These are phyloP conservation scores for Proliferodiscus dingleyae DNA, from an alignment of 2,329 filamentous ascomycete genomes.

Conservation along the genomic window DNA sequence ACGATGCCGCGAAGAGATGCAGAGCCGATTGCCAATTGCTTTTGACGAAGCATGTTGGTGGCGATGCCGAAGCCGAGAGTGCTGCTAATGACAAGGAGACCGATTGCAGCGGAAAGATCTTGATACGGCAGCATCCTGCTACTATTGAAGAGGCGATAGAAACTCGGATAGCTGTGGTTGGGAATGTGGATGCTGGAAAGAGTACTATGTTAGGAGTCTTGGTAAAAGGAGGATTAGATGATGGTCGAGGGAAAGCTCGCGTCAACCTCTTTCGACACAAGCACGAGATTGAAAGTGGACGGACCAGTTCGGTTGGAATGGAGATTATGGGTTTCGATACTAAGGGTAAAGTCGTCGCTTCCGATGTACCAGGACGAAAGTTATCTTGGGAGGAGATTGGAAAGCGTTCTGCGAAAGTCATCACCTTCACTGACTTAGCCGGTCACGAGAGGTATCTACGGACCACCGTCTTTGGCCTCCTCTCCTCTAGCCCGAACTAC, in stretches of 20 bases:
- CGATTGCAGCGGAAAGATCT: constrained; percentile 76
- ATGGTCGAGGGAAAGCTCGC: constrained; percentile 87
- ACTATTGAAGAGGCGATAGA: constrained; percentile 87
- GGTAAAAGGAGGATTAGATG: constrained; percentile 91
- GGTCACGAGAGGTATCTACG: constrained; percentile 93
- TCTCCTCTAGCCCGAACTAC: constrained; percentile 95
- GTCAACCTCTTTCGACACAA: constrained; percentile 97
- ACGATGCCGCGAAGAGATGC: constrained; percentile 56
- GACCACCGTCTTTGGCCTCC: constrained; percentile 91
- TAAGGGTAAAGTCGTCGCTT: constrained; percentile 74
- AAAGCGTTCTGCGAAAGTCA: constrained; percentile 90
- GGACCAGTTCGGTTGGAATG: constrained; percentile 96
- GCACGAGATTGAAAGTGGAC: constrained; percentile 91
- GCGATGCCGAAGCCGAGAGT: constrained; percentile 54
- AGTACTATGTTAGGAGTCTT: constrained; percentile 93
- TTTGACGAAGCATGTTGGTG: constrained; percentile 86
- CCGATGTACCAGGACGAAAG: constrained; percentile 76
- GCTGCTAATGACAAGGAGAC: constrained; percentile 59
- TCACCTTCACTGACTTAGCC: constrained; percentile 91
- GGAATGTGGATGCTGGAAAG: constrained; percentile 96
- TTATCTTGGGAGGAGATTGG: constrained; percentile 98
- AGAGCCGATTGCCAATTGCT: constrained; percentile 76
- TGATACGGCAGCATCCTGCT: constrained; percentile 70
- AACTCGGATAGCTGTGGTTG: constrained; percentile 92
- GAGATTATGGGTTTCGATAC: constrained; percentile 98